Conservation (phyloP, 2,329 filamentous ascomycete species). For the Samsoniella hepiali region DNA sequence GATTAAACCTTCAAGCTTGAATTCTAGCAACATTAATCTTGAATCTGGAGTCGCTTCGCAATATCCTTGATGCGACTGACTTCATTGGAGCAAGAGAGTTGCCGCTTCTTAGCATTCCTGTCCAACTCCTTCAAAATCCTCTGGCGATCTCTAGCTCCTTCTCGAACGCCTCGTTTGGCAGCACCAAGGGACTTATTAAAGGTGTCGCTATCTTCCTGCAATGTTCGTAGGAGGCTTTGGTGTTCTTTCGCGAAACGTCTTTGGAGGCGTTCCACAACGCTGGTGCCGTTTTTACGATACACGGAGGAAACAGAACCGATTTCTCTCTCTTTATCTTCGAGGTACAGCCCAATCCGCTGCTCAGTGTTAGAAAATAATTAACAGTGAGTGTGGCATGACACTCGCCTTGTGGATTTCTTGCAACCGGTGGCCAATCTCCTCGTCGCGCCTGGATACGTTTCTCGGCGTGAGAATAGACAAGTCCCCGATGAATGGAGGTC, state of each 20-base stretch:
- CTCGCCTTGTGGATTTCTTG: constrained; percentile 6
- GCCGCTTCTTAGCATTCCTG: constrained; percentile 2
- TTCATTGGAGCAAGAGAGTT: not conserved
- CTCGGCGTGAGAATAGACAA: not conserved
- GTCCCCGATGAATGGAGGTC: not conserved
- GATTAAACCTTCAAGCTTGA: no score
- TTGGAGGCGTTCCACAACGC: constrained; percentile 1
- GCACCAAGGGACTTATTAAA: not conserved
- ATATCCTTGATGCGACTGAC: not conserved
- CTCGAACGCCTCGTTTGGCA: constrained; percentile 4
- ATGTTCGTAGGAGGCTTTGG: not conserved
- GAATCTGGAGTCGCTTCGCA: not conserved
- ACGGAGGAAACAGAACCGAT: not conserved
- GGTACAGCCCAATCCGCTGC: not conserved
- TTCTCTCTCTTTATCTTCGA: not conserved
- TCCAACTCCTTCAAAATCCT: constrained; percentile 5
- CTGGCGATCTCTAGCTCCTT: constrained; percentile 7
- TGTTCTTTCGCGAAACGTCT: not conserved
- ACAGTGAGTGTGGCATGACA: not conserved
- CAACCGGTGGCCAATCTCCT: not conserved
- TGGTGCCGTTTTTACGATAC: constrained; percentile 4
- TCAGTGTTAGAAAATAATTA: not conserved
- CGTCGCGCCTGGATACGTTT: not conserved
- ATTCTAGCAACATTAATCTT: not conserved
- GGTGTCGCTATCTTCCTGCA: not conserved